Base-by-base conservation (phyloP, 257 asterid species). In the Eucommia ulmoides region DNA sequence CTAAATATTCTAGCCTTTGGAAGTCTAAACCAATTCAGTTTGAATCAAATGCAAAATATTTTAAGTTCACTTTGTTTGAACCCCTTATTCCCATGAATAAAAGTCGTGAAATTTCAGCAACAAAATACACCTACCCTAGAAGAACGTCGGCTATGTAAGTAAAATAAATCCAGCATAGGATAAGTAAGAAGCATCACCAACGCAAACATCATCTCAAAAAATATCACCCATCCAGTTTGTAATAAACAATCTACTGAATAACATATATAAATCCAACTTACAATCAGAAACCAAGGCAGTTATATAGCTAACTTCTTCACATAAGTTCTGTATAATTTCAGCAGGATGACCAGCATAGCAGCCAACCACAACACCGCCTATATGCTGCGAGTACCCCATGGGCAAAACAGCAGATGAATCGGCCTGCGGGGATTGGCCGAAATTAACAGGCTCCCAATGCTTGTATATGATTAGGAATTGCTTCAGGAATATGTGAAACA, bases 301-400 rank as follows among this genome's bases (percentile, higher is more conserved):
- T 55, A 81, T 64, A 54, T 54, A 67, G 46, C 70, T 52, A 52
- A 88, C 67, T 67, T 84, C 97, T 55, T 73, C 92, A 20, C 63
- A 65, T 62, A 89, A 59, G 53, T 55, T 66, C 50, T 57, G 60
- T 61, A 82, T 73, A 60, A 89, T 65, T 68, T 80, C 94, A 69
- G 82, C 57, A 61, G 98, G 98, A 59, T 89, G 98, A 45, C 98
- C 96, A 69, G 74, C 66, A 62, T 73, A 64, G 71, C 98, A 89
- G 65, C 96, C 98, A 62, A 76, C 73, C 72, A 82, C 86, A 61
- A 65, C 79, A 59, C 78, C 75, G 33, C 68, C 68, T 62, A 60
- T 51, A 60, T 55, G 62, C 63, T 65, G 77, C 3, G 66, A 60
- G 51, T 66, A 53, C 52, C 58, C 75, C 51, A 44, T 45, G 33